A percentile compares a stretch with the other conserved stretches of the same genome.
Conservation (phyloP, 2,329 filamentous ascomycete genomes). For the Escovopsis sp. region DNA sequence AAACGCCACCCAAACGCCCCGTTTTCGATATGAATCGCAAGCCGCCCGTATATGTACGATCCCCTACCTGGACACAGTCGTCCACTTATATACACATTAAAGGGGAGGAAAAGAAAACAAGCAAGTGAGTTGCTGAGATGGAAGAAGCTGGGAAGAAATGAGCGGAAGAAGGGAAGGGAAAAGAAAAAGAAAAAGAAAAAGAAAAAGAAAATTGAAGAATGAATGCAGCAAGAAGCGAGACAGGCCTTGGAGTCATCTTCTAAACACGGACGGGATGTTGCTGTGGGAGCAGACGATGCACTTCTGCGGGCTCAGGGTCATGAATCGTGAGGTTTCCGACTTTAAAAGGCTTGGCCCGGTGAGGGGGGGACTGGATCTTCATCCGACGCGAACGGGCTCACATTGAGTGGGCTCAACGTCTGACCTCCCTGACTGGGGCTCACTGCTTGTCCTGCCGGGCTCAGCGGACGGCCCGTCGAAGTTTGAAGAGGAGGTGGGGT, state of each 20-base stretch:
- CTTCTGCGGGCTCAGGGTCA: too few species aligned
- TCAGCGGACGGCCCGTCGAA: conserved; percentile 21
- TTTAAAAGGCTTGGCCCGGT: conserved; percentile 32
- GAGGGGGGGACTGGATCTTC: conserved; percentile 13
- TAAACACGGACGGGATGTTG: too few species aligned
- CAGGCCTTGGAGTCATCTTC: neutral
- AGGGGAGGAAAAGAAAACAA: too few species aligned
- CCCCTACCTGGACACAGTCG: too few species aligned
- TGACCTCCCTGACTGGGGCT: conserved; percentile 33
- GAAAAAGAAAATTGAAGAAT: conserved; percentile 2
- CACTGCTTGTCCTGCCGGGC: conserved; percentile 28
- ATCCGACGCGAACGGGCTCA: too few species aligned
- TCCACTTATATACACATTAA: too few species aligned
- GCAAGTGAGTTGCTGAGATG: too few species aligned
- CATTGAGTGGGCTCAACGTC: conserved; percentile 14
- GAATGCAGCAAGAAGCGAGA: conserved; percentile 7
- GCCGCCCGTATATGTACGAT: too few species aligned
- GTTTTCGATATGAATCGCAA: too few species aligned
- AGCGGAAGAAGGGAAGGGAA: neutral
- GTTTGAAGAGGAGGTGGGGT: conserved; percentile 28
- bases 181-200: neutral
- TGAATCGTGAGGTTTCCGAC: neutral
- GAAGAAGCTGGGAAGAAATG: too few species aligned
- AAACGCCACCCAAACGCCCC: too few species aligned
- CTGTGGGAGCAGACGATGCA: too few species aligned